Evolutionary conservation across 306 rosid species (phyloP).

Genomic region (Sesbania bispinosa): DNA sequence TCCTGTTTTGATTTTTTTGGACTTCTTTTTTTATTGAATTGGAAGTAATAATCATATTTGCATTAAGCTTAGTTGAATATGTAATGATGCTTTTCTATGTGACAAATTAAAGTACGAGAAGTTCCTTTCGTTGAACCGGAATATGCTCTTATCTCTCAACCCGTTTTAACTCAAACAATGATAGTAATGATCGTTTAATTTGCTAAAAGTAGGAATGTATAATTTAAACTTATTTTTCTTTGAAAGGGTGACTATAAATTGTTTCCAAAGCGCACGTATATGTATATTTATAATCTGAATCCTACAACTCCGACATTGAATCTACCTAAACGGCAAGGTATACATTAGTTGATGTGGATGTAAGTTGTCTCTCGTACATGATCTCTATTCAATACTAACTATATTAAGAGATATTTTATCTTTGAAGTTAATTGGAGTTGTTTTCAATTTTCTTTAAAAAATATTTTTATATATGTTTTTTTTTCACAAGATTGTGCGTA

Average conservation of each 20-base stretch:
- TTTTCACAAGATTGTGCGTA: too few relatives aligned
- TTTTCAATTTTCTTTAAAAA: too few relatives aligned
- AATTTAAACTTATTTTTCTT: not conserved
- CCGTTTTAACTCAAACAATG: not conserved
- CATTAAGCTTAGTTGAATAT: not conserved
- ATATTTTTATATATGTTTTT: too few relatives aligned
- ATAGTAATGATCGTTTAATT: not conserved
- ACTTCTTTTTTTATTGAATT: slow-evolving; percentile 5
- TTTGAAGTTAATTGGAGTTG: too few relatives aligned
- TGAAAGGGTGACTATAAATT: not conserved
- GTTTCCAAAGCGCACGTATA: not conserved
- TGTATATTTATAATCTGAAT: not conserved
- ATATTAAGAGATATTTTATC: too few relatives aligned
- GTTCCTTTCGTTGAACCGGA: slow-evolving; percentile 13
- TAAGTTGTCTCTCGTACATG: not conserved
- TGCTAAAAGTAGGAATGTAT: not conserved
- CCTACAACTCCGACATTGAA: slow-evolving; percentile 6
- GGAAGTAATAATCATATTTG: slow-evolving; percentile 11
- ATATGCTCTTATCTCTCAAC: not conserved
- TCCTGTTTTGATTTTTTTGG: not conserved
- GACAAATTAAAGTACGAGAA: not conserved
- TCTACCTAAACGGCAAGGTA: not conserved
- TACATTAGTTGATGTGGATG: slow-evolving; percentile 19
- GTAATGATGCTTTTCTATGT: slow-evolving; percentile 12
- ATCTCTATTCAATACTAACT: not conserved